phyloP scores from a whole-genome alignment of 768 basidiomycete genomes.

The Tricholoma sp. region DNA sequence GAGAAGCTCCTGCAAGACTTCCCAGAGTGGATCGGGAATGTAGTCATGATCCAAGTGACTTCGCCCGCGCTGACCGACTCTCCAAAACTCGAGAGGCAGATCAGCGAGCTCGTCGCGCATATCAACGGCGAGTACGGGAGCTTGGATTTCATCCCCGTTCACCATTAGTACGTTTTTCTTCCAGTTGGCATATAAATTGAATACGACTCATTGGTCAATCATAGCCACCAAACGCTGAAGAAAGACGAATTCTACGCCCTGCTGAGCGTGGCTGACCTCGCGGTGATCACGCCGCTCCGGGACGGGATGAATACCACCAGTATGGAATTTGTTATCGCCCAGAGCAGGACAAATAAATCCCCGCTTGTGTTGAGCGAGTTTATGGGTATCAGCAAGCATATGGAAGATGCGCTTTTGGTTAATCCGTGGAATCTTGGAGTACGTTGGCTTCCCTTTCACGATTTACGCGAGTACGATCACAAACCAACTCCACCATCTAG shows the following conservation, averaged over 20 bases:
- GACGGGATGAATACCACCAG: constrained; percentile 99
- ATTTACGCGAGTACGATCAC: too few species aligned
- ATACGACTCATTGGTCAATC: neutral
- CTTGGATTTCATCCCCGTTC: constrained; percentile 93
- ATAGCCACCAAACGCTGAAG: constrained; percentile 92
- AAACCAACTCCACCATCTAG: constrained; percentile 33
- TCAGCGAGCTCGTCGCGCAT: constrained; percentile 89
- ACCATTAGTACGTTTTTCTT: constrained; percentile 80
- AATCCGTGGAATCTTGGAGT: constrained; percentile 97
- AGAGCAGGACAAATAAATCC: constrained; percentile 74
- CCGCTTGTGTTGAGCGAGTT: constrained; percentile 95
- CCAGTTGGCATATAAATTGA: neutral
- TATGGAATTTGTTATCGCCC: constrained; percentile 97
- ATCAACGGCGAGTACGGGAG: constrained; percentile 96
- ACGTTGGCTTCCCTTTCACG: constrained; percentile 14
- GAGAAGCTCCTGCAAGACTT: constrained; percentile 91
- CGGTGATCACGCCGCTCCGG: constrained; percentile 89
- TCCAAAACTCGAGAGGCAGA: constrained; percentile 88
- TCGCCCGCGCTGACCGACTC: constrained; percentile 90
- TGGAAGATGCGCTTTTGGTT: constrained; percentile 83
- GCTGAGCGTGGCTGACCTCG: constrained; percentile 87
- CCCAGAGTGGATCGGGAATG: constrained; percentile 93
- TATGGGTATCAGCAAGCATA: constrained; percentile 93
- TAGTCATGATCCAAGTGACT: constrained; percentile 87
- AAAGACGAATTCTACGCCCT: constrained; percentile 98